Base-by-base conservation (phyloP, 495 filamentous ascomycete species). In the Penicillium arizonense region DNA sequence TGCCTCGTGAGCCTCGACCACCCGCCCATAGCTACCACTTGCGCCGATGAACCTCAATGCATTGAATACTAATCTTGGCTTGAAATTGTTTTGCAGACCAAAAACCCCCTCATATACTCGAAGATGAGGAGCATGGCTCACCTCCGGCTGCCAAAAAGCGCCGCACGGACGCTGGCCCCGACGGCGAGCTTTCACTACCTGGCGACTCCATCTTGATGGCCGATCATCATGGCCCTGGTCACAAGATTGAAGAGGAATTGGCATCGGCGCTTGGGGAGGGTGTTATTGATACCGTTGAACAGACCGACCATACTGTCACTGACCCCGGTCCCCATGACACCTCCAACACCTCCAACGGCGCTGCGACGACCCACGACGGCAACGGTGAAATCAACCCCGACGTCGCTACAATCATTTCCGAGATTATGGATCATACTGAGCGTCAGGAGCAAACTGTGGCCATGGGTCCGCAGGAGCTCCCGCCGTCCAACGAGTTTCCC, bases 351-450 rank as follows among this genome's bases (percentile, higher is more conserved):
- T 52, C 45, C 45, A 16, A 28, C 6, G 48, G 32, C 4, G 26
- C 28, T 18, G 37, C 54, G 16, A 42, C 56, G 21, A 49, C 50
- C 5, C 64, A 59, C 24, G 59, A 66, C 20, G 45, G 54, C 5
- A 55, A 40, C n/a, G 24, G 60, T 13, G 63, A 65, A 18, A 49
- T 70, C 42, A 66, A 68, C 33, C 44, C 66, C 4, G 67, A 73
- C 43, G 66, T 75, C 26, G 63, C 68, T 16, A 66, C 69, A 12
- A 67, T 77, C 5, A 73, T 77, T 12, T 65, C 68, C 2, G 71
- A 70, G 24, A 78, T 79, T 18, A 75, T 78, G 62, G 70, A 78
- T 45, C 75, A 77, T 53, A 69, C 74, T 0, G 78, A 79, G 52
- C 70, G 72, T 2, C 65, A 77, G 24, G 77, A 78, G 44, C 65